Evolutionary conservation across 352 stramenopile species (phyloP).

Genomic region (Phytophthora niederhauseri): DNA sequence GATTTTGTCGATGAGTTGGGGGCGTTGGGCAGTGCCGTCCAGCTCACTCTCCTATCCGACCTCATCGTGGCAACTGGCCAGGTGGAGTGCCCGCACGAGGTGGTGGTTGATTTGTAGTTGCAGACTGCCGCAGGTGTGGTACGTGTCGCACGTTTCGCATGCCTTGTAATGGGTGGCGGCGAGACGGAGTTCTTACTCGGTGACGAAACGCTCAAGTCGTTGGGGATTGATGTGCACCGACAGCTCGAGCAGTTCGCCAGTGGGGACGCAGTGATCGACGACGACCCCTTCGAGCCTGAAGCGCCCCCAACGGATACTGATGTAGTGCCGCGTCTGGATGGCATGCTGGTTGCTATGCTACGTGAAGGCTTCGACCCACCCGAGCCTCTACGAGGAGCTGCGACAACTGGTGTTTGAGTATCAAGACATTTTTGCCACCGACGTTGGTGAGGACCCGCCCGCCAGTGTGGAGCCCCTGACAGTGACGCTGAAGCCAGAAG

Average conservation of each 20-base stretch:
- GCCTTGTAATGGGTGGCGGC: conserved; percentile 7
- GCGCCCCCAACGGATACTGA: background rate
- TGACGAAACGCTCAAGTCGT: conserved; percentile 2
- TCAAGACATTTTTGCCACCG: no score
- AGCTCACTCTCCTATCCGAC: background rate
- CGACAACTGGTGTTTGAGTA: no score
- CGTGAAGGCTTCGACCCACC: no score
- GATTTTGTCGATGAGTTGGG: background rate
- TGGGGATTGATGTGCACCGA: conserved; percentile 1
- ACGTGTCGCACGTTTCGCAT: conserved; percentile 8
- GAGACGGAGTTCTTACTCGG: conserved; percentile 6
- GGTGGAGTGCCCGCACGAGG: background rate
- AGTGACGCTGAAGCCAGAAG: conserved; percentile 5
- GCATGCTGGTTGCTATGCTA: conserved; percentile 3
- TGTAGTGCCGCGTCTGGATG: background rate
- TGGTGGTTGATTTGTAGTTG: conserved; percentile 12
- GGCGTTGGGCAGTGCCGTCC: conserved; percentile 2
- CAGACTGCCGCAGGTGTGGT: conserved; percentile 8
- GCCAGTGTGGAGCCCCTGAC: background rate
- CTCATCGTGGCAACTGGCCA: background rate
- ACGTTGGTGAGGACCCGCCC: no score
- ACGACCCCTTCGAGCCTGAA: conserved; percentile 4
- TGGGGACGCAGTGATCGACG: background rate
- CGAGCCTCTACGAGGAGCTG: no score
- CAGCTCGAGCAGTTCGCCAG: conserved; percentile 5